These are phyloP conservation scores for Bidens hawaiensis DNA, from an alignment of 140 eudicot genomes.

Conservation along the genomic window DNA sequence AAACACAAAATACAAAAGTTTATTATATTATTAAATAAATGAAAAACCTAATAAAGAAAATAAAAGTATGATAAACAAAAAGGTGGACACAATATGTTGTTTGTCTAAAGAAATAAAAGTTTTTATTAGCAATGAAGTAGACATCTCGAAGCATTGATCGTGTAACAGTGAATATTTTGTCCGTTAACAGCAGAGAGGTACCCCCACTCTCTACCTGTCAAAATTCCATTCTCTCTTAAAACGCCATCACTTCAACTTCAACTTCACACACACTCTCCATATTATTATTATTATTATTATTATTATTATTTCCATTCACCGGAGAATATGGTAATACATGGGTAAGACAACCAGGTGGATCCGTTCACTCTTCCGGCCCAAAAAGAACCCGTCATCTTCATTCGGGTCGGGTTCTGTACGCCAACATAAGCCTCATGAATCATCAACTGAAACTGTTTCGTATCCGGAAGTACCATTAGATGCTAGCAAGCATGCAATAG, in stretches of 20 bases:
- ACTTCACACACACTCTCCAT: neutral
- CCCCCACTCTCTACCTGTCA: conserved; percentile 24
- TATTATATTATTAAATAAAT: too few species aligned
- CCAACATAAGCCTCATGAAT: conserved; percentile 1
- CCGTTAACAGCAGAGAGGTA: neutral
- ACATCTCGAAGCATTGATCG: conserved; percentile 1
- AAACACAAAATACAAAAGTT: too few species aligned
- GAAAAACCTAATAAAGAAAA: too few species aligned
- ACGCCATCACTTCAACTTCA: neutral
- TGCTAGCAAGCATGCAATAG: conserved; percentile 83
- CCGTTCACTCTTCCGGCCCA: conserved; percentile 49
- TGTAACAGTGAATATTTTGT: conserved; percentile 24
- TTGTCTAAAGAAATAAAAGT: neutral
- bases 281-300: too few species aligned
- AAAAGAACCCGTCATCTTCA: conserved; percentile 30
- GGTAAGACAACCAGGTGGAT: conserved; percentile 62
- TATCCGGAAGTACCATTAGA: conserved; percentile 37
- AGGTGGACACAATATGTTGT: too few species aligned
- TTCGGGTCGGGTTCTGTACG: conserved; percentile 1
- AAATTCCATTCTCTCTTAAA: conserved; percentile 15
- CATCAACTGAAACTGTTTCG: neutral
- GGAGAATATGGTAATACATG: conserved; percentile 14
- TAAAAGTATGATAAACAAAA: too few species aligned
- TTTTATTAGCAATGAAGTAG: neutral
- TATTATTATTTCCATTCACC: neutral